Evolutionary conservation across 306 rosid genomes (phyloP).

Genomic region (Carpinus fangiana): DNA sequence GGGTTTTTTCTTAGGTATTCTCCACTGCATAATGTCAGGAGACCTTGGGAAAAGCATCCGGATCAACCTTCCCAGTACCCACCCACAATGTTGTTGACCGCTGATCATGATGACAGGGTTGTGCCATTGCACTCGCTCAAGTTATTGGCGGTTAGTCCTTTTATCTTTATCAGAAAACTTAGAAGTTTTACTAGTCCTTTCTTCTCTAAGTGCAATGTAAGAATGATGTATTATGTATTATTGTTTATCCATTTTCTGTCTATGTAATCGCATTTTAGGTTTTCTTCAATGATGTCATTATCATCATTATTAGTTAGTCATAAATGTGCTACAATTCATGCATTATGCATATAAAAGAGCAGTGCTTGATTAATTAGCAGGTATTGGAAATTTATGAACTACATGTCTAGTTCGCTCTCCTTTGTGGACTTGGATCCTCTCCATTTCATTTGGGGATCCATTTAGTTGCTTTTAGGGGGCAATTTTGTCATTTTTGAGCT

Average conservation of each 20-base stretch:
- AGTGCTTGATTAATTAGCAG: background rate
- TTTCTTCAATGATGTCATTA: background rate
- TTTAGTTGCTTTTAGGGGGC: too few species aligned
- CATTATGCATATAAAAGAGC: background rate
- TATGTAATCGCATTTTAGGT: background rate
- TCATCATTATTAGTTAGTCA: background rate
- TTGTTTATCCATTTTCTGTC: background rate
- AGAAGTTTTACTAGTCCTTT: background rate
- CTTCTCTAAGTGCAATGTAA: background rate
- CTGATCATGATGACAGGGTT: conserved; percentile 98
- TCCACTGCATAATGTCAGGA: conserved; percentile 84
- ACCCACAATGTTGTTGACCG: conserved; percentile 86
- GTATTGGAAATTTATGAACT: background rate
- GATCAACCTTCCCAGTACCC: conserved; percentile 69
- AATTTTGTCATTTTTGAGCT: too few species aligned
- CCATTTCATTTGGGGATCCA: too few species aligned
- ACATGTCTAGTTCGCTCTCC: background rate
- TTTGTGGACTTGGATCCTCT: too few species aligned
- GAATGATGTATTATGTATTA: background rate
- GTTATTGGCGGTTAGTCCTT: conserved; percentile 74
- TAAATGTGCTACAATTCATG: background rate
- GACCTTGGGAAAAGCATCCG: conserved; percentile 78
- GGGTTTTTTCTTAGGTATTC: conserved; percentile 62
- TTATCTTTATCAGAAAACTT: background rate
- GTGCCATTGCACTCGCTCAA: conserved; percentile 89